Evolutionary conservation across 1,139 yeast species (phyloP), one percentile per base, ranked within the genome.

Genomic region (Candida glucosophila): DNA sequence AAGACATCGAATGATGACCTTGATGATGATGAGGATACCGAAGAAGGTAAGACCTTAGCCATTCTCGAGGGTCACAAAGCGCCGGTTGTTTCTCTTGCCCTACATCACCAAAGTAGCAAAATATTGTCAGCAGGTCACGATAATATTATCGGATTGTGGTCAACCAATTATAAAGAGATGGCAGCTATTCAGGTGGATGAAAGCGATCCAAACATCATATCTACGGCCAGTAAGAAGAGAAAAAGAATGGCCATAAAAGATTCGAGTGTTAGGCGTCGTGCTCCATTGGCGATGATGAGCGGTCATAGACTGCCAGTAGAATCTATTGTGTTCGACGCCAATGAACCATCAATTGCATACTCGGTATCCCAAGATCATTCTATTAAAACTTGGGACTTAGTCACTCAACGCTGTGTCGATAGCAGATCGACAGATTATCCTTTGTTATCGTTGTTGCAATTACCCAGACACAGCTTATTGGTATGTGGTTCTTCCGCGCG

Each of bases 401-500:
- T 83, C 12, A 85, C 96, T 5, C 63, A 80, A 11, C 69, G 82
- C 37, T 74, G 83, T 44, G 78, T 86, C 21, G 96, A 86, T 48
- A 81, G 96, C 4, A 77, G 85, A 53, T 72, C 82, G 14, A 86
- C 97, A 1, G 81, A 90, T n/a, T 86, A 72, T 55, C 78, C 97
- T 6, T 64, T 90, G 35, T 66, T 88, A 24, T 80, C 95, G 1
- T 57, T 88, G 22, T 64, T 77, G 22, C 77, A 78, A 37, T 58
- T 90, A 33, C 74, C 83, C 14, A 61, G 62, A 33, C 60, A 73
- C 34, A 73, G 77, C 36, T 62, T 90, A 32, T 59, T 92, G 27
- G 95, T 90, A 6, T 73, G 92, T 29, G 99, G 99, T 12, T 86
- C 96, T 4, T 80, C 95, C 9, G 96, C 96, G 12, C 81, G 97